Percentiles rank a stretch among this genome's conserved stretches.
Conservation (phyloP, 1,284 basidiomycete genomes). For the Exobasidium cylindrosporum region DNA sequence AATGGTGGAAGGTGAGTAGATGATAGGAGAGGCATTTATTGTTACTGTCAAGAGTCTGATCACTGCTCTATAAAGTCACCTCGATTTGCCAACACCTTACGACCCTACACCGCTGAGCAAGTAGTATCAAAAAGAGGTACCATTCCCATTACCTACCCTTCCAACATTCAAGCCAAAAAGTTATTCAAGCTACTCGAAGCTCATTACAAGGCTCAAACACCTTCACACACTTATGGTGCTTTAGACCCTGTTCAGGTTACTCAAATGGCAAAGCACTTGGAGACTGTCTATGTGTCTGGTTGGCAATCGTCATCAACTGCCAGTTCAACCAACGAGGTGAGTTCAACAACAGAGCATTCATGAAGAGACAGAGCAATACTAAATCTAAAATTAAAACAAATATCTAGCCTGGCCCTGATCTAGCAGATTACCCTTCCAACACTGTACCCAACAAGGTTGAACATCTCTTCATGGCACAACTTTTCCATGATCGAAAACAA, state of each 20-base stretch:
- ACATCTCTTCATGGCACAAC: conserved; percentile 65
- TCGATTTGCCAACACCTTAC: conserved; percentile 76
- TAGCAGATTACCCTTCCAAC: conserved; percentile 63
- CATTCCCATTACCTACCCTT: conserved; percentile 79
- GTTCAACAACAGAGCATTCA: too few relatives aligned
- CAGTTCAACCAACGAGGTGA: conserved; percentile 54
- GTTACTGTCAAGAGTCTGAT: conserved; percentile 60
- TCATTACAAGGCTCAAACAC: conserved; percentile 60
- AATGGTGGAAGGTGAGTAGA: conserved; percentile 75
- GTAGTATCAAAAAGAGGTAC: conserved; percentile 93
- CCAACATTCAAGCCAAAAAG: conserved; percentile 81
- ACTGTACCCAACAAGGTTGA: conserved; percentile 67
- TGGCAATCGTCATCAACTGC: conserved; percentile 54
- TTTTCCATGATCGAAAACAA: conserved; percentile 65
- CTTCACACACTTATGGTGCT: conserved; percentile 92
- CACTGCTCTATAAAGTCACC: conserved; percentile 62
- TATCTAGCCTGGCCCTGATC: background rate
- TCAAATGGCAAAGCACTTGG: conserved; percentile 56
- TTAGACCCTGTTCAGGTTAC: conserved; percentile 90
- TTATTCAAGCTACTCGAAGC: conserved; percentile 70
- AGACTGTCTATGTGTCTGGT: conserved; percentile 56
- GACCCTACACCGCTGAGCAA: conserved; percentile 87
- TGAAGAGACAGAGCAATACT: too few relatives aligned
- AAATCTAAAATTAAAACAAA: too few relatives aligned
- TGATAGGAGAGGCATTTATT: background rate